phyloP scores from a whole-genome alignment of 139 green algal genomes.

The Pleodorina starrii region DNA sequence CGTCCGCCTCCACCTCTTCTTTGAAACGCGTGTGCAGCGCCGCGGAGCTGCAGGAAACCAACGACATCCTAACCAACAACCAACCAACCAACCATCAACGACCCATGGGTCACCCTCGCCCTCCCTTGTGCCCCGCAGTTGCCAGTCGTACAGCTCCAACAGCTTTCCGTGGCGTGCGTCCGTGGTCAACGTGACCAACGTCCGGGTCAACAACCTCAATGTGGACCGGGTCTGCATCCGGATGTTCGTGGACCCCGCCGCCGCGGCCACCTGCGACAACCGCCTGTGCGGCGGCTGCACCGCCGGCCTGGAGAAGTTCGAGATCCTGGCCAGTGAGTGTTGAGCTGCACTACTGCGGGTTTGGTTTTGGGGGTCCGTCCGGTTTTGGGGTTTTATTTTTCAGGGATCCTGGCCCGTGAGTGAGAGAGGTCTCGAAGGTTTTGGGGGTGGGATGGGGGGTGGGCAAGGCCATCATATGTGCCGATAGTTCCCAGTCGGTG shows the following conservation, averaged over 20 bases:
- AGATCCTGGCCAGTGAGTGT: conserved; percentile 39
- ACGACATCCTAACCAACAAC: too few relatives aligned
- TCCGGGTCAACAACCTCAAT: not conserved
- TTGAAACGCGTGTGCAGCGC: too few relatives aligned
- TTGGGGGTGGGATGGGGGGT: not conserved
- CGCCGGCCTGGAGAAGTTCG: not conserved
- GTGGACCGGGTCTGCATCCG: conserved; percentile 8
- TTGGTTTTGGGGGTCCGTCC: too few relatives aligned
- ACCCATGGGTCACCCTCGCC: too few relatives aligned
- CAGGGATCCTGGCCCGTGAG: not conserved
- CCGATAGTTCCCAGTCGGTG: not conserved
- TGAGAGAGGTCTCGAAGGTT: not conserved
- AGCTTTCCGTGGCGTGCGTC: conserved; percentile 14
- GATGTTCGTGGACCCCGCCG: conserved; percentile 22
- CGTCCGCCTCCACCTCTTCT: too few relatives aligned
- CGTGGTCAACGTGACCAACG: not conserved
- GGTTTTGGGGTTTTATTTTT: too few relatives aligned
- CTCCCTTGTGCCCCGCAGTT: conserved; percentile 26
- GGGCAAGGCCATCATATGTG: too few relatives aligned
- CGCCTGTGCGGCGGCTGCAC: conserved; percentile 6
- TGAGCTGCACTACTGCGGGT: not conserved
- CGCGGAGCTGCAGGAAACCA: too few relatives aligned
- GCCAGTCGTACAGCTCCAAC: not conserved
- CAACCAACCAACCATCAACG: too few relatives aligned
- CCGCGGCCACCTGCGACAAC: not conserved